Conservation (phyloP, 441 rosid species). For the Erodium chrysanthum region DNA sequence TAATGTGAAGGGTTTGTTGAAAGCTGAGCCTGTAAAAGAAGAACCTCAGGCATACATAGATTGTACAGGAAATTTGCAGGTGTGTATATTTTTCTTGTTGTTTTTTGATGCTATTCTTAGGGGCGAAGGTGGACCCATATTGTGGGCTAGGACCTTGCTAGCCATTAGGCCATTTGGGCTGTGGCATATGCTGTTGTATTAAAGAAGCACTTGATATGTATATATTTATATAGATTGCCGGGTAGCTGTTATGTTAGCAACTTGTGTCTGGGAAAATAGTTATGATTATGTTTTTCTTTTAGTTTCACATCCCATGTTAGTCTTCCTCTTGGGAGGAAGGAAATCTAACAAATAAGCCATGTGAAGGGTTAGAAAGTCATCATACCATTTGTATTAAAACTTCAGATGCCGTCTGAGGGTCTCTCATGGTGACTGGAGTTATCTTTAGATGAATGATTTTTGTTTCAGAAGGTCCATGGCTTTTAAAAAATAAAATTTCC, state of each 20-base stretch:
- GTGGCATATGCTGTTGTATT: not conserved
- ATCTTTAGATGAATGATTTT: not conserved
- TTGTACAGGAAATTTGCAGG: conserved; percentile 97
- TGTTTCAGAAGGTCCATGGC: not conserved
- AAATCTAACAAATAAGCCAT: not conserved
- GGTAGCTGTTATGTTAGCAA: not conserved
- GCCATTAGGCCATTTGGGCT: not conserved
- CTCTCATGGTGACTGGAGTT: not conserved
- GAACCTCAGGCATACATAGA: conserved; percentile 93
- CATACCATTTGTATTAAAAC: not conserved
- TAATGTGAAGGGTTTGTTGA: conserved; percentile 69
- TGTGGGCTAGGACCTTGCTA: not conserved
- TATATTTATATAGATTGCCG: not conserved
- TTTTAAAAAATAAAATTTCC: not conserved
- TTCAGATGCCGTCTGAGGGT: not conserved
- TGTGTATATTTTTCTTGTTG: conserved; percentile 21
- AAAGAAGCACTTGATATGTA: not conserved
- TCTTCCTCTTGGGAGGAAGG: not conserved
- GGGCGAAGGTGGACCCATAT: not conserved
- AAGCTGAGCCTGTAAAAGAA: conserved; percentile 66
- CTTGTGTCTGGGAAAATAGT: not conserved
- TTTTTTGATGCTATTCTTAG: not conserved
- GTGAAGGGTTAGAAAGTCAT: not conserved
- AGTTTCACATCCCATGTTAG: not conserved
- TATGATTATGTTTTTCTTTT: not conserved